Evolutionary conservation across 1,284 basidiomycete species (phyloP).

Genomic region (Pseudozyma sp.): DNA sequence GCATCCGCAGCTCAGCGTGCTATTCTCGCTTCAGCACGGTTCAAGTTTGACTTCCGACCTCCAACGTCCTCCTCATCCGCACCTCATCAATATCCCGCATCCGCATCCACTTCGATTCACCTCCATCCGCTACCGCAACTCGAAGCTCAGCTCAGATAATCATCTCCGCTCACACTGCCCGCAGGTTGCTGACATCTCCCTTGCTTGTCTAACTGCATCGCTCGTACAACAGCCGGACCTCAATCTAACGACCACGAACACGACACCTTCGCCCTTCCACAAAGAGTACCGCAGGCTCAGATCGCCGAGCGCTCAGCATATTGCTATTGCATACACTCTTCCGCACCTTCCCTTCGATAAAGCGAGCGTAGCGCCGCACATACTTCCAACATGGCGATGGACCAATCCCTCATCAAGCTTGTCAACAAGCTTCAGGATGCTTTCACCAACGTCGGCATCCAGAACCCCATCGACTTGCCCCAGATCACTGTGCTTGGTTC

Average conservation of each 20-base stretch:
- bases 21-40: conserved; percentile 3
- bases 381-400: conserved; percentile 56
- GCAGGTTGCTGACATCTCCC: conserved; percentile 1
- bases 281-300: background rate
- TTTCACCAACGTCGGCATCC: conserved; percentile 70
- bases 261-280: conserved; percentile 5
- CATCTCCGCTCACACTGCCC: background rate
- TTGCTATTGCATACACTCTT: background rate
- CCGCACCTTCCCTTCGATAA: conserved; percentile 4
- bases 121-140: conserved; percentile 2
- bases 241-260: conserved; percentile 21
- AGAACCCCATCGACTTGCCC: conserved; percentile 73
- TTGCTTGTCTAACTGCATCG: background rate
- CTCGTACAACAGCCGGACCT: conserved; percentile 5
- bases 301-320: background rate
- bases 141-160: too few species aligned
- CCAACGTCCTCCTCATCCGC: conserved; percentile 5
- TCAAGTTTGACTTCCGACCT: background rate
- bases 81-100: background rate
- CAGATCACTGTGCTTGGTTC: conserved; percentile 71
- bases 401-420: conserved; percentile 85
- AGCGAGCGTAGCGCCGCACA: conserved; percentile 1
- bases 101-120: conserved; percentile 1
- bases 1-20: background rate
- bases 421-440: conserved; percentile 90